Conservation (phyloP, 495 filamentous ascomycete species). For the Penicillium pulvis region DNA sequence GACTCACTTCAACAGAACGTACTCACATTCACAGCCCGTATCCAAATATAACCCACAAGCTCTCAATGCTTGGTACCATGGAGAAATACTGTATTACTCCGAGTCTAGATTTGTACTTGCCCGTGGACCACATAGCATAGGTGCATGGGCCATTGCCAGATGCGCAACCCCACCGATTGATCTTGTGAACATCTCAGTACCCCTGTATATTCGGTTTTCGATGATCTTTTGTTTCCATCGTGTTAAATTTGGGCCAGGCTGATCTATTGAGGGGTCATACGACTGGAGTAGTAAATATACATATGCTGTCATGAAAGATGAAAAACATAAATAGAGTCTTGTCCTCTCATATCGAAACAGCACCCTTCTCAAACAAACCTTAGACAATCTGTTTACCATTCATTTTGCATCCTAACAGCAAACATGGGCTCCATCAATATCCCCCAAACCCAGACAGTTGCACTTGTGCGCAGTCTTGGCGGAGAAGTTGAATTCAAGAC, state of each 20-base stretch:
- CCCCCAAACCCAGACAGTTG: constrained; percentile 48
- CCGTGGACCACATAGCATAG: neutral
- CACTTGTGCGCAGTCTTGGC: constrained; percentile 46
- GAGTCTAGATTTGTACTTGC: neutral
- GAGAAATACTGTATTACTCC: constrained; percentile 16
- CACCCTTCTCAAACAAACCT: neutral
- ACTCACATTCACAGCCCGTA: neutral
- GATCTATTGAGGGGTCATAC: neutral
- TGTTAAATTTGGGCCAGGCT: neutral
- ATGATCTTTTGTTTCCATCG: neutral
- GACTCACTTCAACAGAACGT: neutral
- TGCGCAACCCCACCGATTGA: neutral
- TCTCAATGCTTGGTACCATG: neutral
- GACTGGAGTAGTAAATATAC: neutral
- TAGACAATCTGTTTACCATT: too few relatives aligned
- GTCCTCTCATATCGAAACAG: neutral
- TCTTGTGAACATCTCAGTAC: neutral
- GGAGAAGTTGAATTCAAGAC: constrained; percentile 46
- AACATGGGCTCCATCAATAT: constrained; percentile 31
- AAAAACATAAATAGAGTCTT: neutral
- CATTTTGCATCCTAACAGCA: neutral
- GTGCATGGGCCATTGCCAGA: constrained; percentile 2
- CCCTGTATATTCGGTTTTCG: neutral
- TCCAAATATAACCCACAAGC: neutral
- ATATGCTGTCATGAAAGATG: too few relatives aligned